Evolutionary conservation across 2,329 filamentous ascomycete species (phyloP).

Genomic region (Stachybotrys echinatus): DNA sequence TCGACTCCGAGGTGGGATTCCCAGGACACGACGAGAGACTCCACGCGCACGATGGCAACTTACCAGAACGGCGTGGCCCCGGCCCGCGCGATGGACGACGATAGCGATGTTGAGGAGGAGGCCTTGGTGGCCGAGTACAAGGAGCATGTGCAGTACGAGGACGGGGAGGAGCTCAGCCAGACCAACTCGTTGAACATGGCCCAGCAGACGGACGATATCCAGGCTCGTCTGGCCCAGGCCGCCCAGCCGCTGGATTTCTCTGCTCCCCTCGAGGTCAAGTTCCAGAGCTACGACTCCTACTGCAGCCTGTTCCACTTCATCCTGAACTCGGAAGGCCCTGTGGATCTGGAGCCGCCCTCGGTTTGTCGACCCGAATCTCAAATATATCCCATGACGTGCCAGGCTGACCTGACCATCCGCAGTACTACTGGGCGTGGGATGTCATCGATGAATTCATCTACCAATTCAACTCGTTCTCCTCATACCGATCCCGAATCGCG

Average conservation of each 20-base stretch:
- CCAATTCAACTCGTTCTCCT: constrained; percentile 99
- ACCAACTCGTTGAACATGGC: constrained; percentile 63
- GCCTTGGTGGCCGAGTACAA: constrained; percentile 92
- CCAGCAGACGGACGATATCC: constrained; percentile 82
- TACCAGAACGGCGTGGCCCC: constrained; percentile 58
- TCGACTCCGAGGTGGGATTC: constrained; percentile 16
- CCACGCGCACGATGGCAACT: constrained; percentile 46
- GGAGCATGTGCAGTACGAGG: constrained; percentile 93
- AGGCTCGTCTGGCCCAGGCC: constrained; percentile 83
- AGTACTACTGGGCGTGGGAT: constrained; percentile 99
- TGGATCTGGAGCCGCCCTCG: constrained; percentile 93
- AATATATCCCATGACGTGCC: background rate
- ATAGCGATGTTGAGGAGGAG: constrained; percentile 95
- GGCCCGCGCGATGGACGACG: constrained; percentile 62
- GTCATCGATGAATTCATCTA: constrained; percentile 99
- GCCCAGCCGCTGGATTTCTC: constrained; percentile 95
- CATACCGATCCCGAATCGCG: constrained; percentile 89
- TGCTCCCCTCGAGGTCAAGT: constrained; percentile 92
- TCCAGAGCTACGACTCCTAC: constrained; percentile 98
- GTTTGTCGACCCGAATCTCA: constrained; percentile 49
- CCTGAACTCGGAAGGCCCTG: constrained; percentile 97
- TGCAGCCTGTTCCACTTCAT: constrained; percentile 99
- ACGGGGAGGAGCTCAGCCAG: constrained; percentile 74
- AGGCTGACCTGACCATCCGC: constrained; percentile 12
- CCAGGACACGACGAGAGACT: constrained; percentile 18